Conservation (phyloP, 768 basidiomycete species). For the Hydnum rufescens region DNA sequence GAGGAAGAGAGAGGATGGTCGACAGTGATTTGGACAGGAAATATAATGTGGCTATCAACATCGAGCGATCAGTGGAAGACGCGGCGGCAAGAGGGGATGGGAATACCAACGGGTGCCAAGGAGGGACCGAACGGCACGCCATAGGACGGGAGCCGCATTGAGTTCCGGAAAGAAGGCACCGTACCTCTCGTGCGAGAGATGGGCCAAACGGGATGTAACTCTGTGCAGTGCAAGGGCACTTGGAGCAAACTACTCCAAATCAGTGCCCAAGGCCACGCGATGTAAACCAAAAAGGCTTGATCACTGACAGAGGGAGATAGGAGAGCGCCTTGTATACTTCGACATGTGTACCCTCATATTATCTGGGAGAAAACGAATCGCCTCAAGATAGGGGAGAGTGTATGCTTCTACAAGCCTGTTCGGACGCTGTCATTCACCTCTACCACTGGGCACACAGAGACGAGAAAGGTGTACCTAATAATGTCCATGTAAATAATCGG, state of each 20-base stretch:
- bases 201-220: conserved; percentile 43
- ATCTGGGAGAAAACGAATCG: conserved; percentile 37
- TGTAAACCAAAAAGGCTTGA: too few relatives aligned
- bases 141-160: conserved; percentile 58
- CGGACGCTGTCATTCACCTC: background rate
- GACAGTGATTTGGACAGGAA: conserved; percentile 39
- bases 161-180: conserved; percentile 47
- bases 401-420: conserved; percentile 52
- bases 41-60: conserved; percentile 39
- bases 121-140: conserved; percentile 48
- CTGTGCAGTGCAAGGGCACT: conserved; percentile 34
- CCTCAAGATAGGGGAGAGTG: conserved; percentile 65
- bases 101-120: conserved; percentile 51
- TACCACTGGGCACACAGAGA: background rate
- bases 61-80: conserved; percentile 12
- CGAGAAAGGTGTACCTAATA: conserved; percentile 30
- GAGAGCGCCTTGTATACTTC: conserved; percentile 19
- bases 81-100: conserved; percentile 6
- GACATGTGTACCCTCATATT: conserved; percentile 51
- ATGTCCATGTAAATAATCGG: conserved; percentile 63
- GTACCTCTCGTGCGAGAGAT: conserved; percentile 31
- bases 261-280: too few relatives aligned
- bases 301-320: conserved; percentile 1
- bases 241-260: conserved; percentile 58
- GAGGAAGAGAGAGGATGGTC: conserved; percentile 33